Base-by-base conservation (phyloP, 1,284 basidiomycete species). In the Pyrrhoderma noxium region DNA sequence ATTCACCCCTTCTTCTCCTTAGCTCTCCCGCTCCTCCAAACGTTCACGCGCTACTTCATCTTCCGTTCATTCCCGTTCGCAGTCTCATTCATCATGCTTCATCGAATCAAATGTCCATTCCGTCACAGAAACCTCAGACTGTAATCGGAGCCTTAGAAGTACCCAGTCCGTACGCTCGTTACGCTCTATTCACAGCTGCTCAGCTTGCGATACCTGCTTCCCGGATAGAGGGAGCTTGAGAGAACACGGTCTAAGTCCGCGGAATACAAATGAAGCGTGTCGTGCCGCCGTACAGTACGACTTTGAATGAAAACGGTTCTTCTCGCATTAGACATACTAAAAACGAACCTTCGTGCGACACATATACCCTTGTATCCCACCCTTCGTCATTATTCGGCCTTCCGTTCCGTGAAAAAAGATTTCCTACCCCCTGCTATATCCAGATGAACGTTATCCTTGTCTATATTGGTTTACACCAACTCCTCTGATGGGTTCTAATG, bases 161-260 rank as follows among this genome's bases (percentile, higher is more conserved):
- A 31, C 27, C 11, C 27, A 31, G 11, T 31, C 31, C 16, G 44
- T 23, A 16, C 31, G 45, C 60, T 44, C 59, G 57, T 31, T 57
- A 13, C 45, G 63, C 35, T 62, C 64, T 59, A 62, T 64, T 31
- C 68, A 70, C 60, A 65, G 67, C 3, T 87, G 85, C 69, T 75
- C 84, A 19, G 85, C 84, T 3, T 87, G 84, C 62, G 84, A 87
- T 61, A 70, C 76, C 16, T 74, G 69, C 56, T 87, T 87, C 63
- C 64, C 73, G 45, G 74, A 80, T 9, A 70, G 65, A 25, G 72
- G 78, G 47, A 68, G 72, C 59, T 72, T 87, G 3, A 72, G 72
- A 49, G 74, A 73, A 54, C 84, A 87, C 60, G 83, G 77, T 19
- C 67, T 62, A 38, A 69, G 72, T 41, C 67, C 72, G 9, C 65